These are phyloP conservation scores for Hymenoscyphus repandus DNA, from an alignment of 2,329 filamentous ascomycete species.

Conservation along the genomic window DNA sequence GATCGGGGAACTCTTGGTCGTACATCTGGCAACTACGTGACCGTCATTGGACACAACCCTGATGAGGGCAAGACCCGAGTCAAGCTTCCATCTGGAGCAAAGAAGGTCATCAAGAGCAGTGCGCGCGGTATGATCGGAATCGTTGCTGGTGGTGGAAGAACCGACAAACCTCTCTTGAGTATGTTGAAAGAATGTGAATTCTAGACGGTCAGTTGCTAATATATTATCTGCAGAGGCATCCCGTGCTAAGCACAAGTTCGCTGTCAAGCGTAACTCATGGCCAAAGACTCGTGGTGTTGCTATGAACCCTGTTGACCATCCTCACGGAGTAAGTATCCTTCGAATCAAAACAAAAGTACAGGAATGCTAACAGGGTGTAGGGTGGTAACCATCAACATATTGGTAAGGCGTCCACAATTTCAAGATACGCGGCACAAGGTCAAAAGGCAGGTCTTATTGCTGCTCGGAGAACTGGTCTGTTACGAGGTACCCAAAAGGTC, in stretches of 20 bases:
- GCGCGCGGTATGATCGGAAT: constrained; percentile 99
- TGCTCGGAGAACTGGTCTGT: constrained; percentile 98
- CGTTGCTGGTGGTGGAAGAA: constrained; percentile 97
- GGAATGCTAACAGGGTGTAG: constrained; percentile 39
- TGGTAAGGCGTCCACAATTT: constrained; percentile 99
- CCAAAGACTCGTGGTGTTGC: constrained; percentile 99
- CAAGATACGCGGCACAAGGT: constrained; percentile 93
- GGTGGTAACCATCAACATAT: constrained; percentile 97
- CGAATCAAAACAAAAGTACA: background rate
- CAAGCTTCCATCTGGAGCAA: constrained; percentile 98
- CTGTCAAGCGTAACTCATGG: constrained; percentile 99
- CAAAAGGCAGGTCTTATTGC: constrained; percentile 99
- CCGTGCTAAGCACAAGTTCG: constrained; percentile 99
- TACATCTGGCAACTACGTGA: constrained; percentile 99
- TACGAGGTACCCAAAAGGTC: constrained; percentile 99
- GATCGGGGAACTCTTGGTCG: constrained; percentile 95
- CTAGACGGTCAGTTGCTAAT: background rate
- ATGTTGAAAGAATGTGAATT: constrained; percentile 36
- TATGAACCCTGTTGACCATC: constrained; percentile 99
- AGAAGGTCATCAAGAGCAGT: constrained; percentile 94
- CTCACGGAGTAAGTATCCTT: constrained; percentile 62
- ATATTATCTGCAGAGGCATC: constrained; percentile 70
- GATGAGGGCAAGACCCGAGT: constrained; percentile 99
- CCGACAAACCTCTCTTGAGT: constrained; percentile 98
- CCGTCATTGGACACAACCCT: constrained; percentile 94